These are phyloP conservation scores for Yamadazyma insecticola DNA, from an alignment of 805 yeast genomes.

Conservation along the genomic window DNA sequence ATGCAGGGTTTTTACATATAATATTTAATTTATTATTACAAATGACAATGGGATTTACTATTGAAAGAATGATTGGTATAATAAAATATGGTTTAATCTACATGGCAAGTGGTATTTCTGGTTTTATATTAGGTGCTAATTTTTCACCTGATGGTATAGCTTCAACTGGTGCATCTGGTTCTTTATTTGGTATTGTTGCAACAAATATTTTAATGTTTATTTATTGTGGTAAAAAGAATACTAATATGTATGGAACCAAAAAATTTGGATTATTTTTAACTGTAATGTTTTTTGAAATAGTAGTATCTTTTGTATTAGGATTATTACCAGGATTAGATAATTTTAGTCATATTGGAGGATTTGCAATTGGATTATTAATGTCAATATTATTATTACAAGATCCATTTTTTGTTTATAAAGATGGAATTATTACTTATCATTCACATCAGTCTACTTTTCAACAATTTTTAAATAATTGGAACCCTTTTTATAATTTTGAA, in stretches of 20 bases:
- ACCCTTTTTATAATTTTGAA: conserved; percentile 29
- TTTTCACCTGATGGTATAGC: conserved; percentile 64
- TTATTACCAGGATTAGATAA: conserved; percentile 71
- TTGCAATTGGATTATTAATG: conserved; percentile 52
- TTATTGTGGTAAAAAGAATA: conserved; percentile 46
- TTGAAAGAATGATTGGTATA: conserved; percentile 55
- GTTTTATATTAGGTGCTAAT: conserved; percentile 65
- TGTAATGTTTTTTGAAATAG: conserved; percentile 51
- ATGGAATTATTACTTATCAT: conserved; percentile 35
- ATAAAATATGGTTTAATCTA: conserved; percentile 52
- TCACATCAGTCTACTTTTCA: conserved; percentile 25
- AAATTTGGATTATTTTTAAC: conserved; percentile 43
- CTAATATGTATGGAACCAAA: conserved; percentile 41
- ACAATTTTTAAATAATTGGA: conserved; percentile 34
- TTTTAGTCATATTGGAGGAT: conserved; percentile 73
- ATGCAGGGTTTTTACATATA: conserved; percentile 71
- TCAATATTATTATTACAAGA: conserved; percentile 50
- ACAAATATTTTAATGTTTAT: conserved; percentile 53
- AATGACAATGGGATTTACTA: conserved; percentile 53
- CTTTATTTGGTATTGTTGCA: conserved; percentile 66
- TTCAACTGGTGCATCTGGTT: conserved; percentile 68
- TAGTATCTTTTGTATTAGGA: conserved; percentile 59
- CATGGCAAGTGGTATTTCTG: conserved; percentile 58
- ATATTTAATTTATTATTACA: conserved; percentile 59
- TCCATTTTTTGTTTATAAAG: conserved; percentile 45